Evolutionary conservation across 257 asterid genomes (phyloP), one percentile per base, ranked within the genome.

Genomic region (Nicotiana otophora): DNA sequence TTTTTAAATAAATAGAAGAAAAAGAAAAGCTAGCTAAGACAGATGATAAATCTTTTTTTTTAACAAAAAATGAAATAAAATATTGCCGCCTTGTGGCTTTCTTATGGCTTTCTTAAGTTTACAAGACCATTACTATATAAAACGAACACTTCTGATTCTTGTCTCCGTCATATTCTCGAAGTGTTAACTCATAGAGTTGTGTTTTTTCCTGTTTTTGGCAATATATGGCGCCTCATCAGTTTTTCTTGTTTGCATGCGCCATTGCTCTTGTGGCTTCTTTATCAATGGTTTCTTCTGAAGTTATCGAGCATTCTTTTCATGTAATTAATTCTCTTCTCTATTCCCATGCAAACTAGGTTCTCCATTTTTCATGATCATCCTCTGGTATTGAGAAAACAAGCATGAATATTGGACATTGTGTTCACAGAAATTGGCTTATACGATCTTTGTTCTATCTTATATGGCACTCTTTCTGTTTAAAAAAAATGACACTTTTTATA

Each of bases 191-290:
- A 65, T 65, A 64, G 0, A 34, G 54, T 36, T 68, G 54, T 68
- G 10, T 10, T 36, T 34, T 51, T 19, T 19, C 30, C 9, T 10
- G 7, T 36, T 34, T 68, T 33, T 68, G 31, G 77, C 77, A 42
- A 70, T 31, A 31, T 31, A 31, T 42, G 78, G n/a, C 34, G 31
- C 33, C 20, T 70, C 68, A 5, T 1, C 68, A 63, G 28, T 30
- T 64, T 64, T 81, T 78, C 34, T 58, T 58, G 33, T 78, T 78
- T 78, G 82, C 70, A 30, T 78, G 82, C 31, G 31, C 82, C 55
- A 62, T 78, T 34, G 70, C 82, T 78, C 55, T 78, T 58, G 53
- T 78, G 9, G 69, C 39, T 34, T 60, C 36, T 58, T 58, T 69
- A 19, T 78, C 58, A 7, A 2, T 78, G 31, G 53, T 62, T 62